phyloP scores from a whole-genome alignment of 139 green algal genomes.

The Medakamo hakoo region DNA sequence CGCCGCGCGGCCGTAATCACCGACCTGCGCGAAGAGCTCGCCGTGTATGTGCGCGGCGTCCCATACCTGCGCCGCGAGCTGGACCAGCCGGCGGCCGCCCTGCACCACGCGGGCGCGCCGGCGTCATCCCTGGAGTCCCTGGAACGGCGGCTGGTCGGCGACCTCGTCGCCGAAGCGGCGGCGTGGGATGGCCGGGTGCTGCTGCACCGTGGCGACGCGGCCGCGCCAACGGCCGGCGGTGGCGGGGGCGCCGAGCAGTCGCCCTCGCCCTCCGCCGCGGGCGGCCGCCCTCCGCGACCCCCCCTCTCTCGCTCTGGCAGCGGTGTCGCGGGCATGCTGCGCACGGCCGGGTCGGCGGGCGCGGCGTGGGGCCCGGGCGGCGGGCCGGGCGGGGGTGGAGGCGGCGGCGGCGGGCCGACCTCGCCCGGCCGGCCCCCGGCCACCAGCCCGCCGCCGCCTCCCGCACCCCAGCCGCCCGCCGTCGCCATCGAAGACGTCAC shows the following conservation, averaged over 20 bases:
- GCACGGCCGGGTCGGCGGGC: background rate
- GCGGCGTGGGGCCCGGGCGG: background rate
- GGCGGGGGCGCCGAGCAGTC: no score
- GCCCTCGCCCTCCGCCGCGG: background rate
- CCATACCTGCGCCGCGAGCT: slow-evolving; percentile 70
- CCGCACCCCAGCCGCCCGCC: background rate
- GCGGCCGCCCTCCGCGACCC: background rate
- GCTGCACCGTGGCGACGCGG: slow-evolving; percentile 63
- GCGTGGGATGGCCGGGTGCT: slow-evolving; percentile 47
- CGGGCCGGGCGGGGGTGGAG: background rate
- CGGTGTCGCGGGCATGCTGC: slow-evolving; percentile 1
- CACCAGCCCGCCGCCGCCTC: background rate
- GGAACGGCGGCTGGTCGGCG: slow-evolving; percentile 26
- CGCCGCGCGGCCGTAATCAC: slow-evolving; percentile 44
- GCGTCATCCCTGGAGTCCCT: slow-evolving; percentile 45
- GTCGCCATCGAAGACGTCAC: slow-evolving; percentile 22
- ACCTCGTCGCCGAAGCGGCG: slow-evolving; percentile 35
- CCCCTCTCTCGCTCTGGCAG: background rate
- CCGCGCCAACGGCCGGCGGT: no score
- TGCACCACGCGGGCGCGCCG: slow-evolving; percentile 68
- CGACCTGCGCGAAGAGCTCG: slow-evolving; percentile 80
- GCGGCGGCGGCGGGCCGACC: background rate
- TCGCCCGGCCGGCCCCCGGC: no score
- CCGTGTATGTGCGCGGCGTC: slow-evolving; percentile 59
- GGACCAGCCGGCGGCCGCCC: slow-evolving; percentile 62